phyloP scores from a whole-genome alignment of 345 rosid species.

The Eucalyptus caleyi region DNA sequence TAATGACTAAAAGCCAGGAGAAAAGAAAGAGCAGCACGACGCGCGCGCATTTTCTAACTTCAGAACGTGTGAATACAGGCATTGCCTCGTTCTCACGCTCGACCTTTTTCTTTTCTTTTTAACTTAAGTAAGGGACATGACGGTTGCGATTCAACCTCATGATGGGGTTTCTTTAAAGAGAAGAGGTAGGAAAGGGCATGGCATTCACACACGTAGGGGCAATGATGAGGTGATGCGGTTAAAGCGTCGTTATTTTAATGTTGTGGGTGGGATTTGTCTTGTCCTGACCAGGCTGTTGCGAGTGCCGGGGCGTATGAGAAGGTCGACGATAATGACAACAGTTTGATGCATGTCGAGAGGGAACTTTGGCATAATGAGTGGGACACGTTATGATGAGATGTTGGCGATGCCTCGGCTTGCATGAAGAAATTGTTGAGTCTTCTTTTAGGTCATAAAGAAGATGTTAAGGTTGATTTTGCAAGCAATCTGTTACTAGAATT shows the following conservation, averaged over 20 bases:
- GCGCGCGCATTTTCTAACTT: not conserved
- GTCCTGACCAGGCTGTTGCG: not conserved
- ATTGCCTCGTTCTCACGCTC: not conserved
- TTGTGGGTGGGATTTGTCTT: not conserved
- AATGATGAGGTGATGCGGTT: not conserved
- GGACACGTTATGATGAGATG: not conserved
- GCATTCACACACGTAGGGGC: not conserved
- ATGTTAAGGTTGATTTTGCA: not conserved
- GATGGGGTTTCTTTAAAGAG: not conserved
- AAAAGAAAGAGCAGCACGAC: not conserved
- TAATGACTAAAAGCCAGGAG: not conserved
- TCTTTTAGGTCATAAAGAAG: not conserved
- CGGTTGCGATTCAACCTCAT: not conserved
- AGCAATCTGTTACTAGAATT: not conserved
- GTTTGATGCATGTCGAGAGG: not conserved
- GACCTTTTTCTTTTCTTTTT: not conserved
- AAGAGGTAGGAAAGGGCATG: not conserved
- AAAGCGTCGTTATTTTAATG: not conserved
- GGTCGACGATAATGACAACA: not conserved
- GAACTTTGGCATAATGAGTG: not conserved
- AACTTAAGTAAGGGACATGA: not conserved
- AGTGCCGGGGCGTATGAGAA: not conserved
- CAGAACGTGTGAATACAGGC: not conserved
- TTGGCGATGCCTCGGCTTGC: not conserved
- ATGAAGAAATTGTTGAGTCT: not conserved